Evolutionary conservation across 2,329 filamentous ascomycete genomes (phyloP).

Genomic region (Fusarium ambrosium): DNA sequence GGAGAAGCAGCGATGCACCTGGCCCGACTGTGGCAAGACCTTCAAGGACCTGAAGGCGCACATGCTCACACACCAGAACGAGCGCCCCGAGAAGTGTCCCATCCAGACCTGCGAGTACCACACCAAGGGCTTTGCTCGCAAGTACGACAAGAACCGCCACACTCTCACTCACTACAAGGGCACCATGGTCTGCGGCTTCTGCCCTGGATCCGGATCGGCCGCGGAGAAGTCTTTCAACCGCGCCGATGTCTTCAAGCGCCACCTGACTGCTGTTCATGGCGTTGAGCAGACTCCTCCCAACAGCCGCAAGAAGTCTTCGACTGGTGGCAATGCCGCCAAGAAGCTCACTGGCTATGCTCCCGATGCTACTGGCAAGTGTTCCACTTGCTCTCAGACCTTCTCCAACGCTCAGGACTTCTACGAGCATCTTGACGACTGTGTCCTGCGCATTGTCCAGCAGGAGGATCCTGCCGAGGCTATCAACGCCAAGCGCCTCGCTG

Average conservation of each 20-base stretch:
- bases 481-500: constrained; percentile 75
- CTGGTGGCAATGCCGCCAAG: constrained; percentile 63
- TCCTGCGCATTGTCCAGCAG: constrained; percentile 78
- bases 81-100: constrained; percentile 94
- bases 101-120: constrained; percentile 94
- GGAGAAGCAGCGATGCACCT: constrained; percentile 81
- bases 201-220: constrained; percentile 87
- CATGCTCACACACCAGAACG: constrained; percentile 92
- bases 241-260: constrained; percentile 95
- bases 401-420: constrained; percentile 97
- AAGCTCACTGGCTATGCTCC: constrained; percentile 79
- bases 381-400: constrained; percentile 92
- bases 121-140: constrained; percentile 90
- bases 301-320: constrained; percentile 78
- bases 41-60: constrained; percentile 96
- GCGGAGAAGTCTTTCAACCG: constrained; percentile 97
- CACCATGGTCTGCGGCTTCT: constrained; percentile 97
- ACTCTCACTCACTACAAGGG: constrained; percentile 97
- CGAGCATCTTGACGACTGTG: constrained; percentile 90
- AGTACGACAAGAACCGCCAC: constrained; percentile 97
- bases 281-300: constrained; percentile 95
- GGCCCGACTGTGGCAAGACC: constrained; percentile 84
- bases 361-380: constrained; percentile 93
- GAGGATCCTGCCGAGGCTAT: constrained; percentile 78
- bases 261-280: constrained; percentile 89